Base-by-base conservation (phyloP, 768 basidiomycete species). In the Tulasnella sp. region DNA sequence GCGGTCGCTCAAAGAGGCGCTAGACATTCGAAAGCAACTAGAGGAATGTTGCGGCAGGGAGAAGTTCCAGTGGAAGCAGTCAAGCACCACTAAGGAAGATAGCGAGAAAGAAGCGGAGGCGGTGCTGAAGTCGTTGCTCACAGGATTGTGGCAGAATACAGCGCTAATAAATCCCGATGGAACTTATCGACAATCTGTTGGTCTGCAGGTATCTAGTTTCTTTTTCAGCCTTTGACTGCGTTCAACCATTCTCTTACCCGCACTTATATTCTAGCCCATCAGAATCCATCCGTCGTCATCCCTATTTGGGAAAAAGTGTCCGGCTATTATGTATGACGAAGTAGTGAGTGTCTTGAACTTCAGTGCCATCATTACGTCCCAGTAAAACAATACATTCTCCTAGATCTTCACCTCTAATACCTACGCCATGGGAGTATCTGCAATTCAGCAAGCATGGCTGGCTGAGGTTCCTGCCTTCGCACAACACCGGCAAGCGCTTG, bases 261-360 rank as follows among this genome's bases (percentile, higher is more conserved):
- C n/a, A 51, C 17, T 41, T 17, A 31, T 1, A 62, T 48, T 21
- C 63, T 44, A 74, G 89, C 70, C 78, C 22, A 77, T 98, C 59
- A 94, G 93, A 69, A 87, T 99, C 21, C 92, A 98, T 67, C 96
- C 94, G 0, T 80, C 86, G 29, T 97, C 93, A 29, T 77, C 80
- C 2, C 67, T 98, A 65, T 80, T 78, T 65, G 84, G 86, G 64
- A 90, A 87, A 67, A 89, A 87, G 68, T 80, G 83, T 0, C 83
- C 83, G 0, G 90, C 85, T 4, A 91, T 99, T 62, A 78, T 99
- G 38, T 99, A 88, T 68, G 86, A 94, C 68, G 96, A 99, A 67
- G 72, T 99, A 67, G 94, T 96, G 62, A 66, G 85, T 74, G 2
- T 43, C 60, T 1, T 31, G 46, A 19, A 11, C 46, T 30, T 24